Base-by-base conservation (phyloP, 805 yeast genomes). In the Saccharomycopsis oosterbeekiorum region DNA sequence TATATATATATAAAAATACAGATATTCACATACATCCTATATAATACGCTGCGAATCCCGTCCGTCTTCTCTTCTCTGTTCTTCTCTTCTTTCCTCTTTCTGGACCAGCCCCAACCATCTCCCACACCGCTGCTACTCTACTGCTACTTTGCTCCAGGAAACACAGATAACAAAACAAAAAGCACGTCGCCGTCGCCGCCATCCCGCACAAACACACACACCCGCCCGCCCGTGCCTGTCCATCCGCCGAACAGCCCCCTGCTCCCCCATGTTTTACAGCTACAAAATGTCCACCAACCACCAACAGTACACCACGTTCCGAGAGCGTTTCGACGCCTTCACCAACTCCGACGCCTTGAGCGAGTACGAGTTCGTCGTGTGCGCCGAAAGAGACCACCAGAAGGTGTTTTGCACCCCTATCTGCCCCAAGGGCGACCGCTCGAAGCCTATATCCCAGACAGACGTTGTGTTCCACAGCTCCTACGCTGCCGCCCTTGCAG, bases 351-450 rank as follows among this genome's bases (percentile, higher is more conserved):
- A 47, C 53, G 53, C 53, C 21, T 15, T 47, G 15, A 21, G 34
- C 34, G 53, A 47, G n/a, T 47, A 47, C 51, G 73, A 81, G 29
- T 86, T 85, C 65, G 72, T 75, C 57, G 86, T 83, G 24, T 77
- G 83, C 66, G 77, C 79, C 68, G 74, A 74, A 62, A 69, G 72
- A 37, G 70, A 71, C 29, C 74, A 74, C 60, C 34, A 24, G 5
- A 65, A 67, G n/a, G 40, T 17, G 14, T 78, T 80, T 58, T 86
- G 91, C 66, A 81, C 89, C 57, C 90, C 92, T 5, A 26, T 47
- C 5, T 47, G 53, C 26, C 53, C 53, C 26, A 85, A 83, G 67
- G 86, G 92, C 70, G 88, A 83, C 61, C 47, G 75, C 76, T 34
- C 73, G 74, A 34, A 73, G 77, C 62, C 74, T 76, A 67, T 70